Evolutionary conservation across 257 asterid genomes (phyloP), one percentile per base, ranked within the genome.

Genomic region (Ilex asprella): DNA sequence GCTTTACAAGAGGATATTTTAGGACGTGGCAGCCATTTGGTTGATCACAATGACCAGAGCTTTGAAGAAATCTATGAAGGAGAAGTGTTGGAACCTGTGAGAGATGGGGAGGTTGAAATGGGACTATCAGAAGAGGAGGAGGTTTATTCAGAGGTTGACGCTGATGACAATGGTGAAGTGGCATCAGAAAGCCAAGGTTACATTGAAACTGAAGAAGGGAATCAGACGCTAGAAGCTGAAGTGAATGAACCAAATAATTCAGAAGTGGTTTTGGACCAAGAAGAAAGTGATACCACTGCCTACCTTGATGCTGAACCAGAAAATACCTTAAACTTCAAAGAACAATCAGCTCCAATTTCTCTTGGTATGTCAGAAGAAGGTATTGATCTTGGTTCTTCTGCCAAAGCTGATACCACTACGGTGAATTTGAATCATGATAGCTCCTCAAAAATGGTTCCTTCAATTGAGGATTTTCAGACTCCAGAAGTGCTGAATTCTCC

Each of bases 41-140:
- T 31, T 27, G 61, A 46, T 31, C 14, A 41, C 12, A 14, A 21
- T 35, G 10, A 15, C 44, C 29, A 50, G 6, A 61, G 39, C 7
- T 60, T 52, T 27, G 55, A 50, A 31, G 59, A 30, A 60, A 16
- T 30, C 16, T 4, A 14, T 21, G 64, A 29, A 53, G 49, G 8
- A 2, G 51, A 41, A 54, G 70, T 63, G 15, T 21, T 49, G 13
- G 68, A 47, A 43, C 30, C 27, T 21, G 30, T 15, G 27, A 67
- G 57, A 53, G 30, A 57, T n/a, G 49, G 66, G 65, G 71, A 67
- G 50, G 73, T 72, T 30, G 71, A 65, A 32, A 27, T 56, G 57
- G 61, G 30, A 12, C 78, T 64, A 14, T 30, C 65, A 58, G 84
- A 73, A 60, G 87, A 75, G 64, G 81, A 71, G 62, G 81, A 70